These are phyloP conservation scores for Wickerhamiella domercqiae DNA, from an alignment of 805 yeast species.

Conservation along the genomic window DNA sequence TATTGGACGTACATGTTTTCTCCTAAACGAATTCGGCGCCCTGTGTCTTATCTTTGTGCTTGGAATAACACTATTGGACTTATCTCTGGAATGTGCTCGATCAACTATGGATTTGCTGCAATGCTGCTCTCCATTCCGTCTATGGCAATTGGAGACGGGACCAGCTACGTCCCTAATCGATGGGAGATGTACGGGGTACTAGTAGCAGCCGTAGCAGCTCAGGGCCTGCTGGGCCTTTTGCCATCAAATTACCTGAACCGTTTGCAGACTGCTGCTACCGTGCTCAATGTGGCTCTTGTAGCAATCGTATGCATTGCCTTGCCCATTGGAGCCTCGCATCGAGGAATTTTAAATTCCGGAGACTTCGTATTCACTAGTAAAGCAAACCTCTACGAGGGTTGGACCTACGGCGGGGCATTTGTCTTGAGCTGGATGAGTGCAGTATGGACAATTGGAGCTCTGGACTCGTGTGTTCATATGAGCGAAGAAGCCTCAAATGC, in stretches of 20 bases:
- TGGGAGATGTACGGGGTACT: constrained; percentile 49
- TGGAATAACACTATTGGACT: constrained; percentile 53
- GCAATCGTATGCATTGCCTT: constrained; percentile 44
- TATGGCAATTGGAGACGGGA: constrained; percentile 34
- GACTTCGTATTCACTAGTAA: constrained; percentile 39
- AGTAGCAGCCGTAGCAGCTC: constrained; percentile 42
- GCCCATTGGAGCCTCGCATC: constrained; percentile 34
- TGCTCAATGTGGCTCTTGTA: constrained; percentile 38
- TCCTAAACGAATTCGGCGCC: constrained; percentile 36
- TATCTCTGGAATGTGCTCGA: constrained; percentile 50
- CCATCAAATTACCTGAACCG: constrained; percentile 43
- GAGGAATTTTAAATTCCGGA: constrained; percentile 31
- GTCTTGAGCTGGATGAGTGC: constrained; percentile 45
- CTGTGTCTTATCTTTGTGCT: constrained; percentile 49
- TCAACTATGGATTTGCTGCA: constrained; percentile 56
- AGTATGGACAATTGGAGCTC: constrained; percentile 62
- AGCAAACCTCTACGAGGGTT: constrained; percentile 32
- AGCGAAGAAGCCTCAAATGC: constrained; percentile 57
- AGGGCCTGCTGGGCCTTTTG: constrained; percentile 37
- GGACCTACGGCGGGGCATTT: constrained; percentile 48
- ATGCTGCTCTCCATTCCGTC: constrained; percentile 29
- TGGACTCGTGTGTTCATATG: constrained; percentile 59
- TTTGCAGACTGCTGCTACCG: constrained; percentile 44
- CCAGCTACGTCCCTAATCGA: constrained; percentile 37
- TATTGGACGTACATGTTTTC: constrained; percentile 57